Conservation (phyloP, 2,329 filamentous ascomycete species). For the Pleomassaria siparia region DNA sequence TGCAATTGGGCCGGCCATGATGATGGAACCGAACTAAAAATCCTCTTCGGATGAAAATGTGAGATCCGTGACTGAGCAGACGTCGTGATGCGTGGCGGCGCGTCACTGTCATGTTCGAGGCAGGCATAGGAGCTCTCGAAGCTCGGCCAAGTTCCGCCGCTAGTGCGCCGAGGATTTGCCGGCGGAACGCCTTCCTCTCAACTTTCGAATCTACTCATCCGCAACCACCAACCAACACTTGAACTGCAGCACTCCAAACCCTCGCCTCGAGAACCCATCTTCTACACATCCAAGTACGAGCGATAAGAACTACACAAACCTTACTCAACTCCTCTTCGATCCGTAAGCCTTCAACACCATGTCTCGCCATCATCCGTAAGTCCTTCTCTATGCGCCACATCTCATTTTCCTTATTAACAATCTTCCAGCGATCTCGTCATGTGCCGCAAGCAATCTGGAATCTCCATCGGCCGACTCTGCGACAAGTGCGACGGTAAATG, state of each 20-base stretch:
- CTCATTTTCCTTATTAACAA: conserved; percentile 7
- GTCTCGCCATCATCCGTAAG: conserved; percentile 92
- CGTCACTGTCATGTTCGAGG: conserved; percentile 4
- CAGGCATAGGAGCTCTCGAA: neutral
- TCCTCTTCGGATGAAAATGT: neutral
- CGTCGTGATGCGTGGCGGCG: neutral
- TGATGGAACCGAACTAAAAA: neutral
- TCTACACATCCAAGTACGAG: neutral
- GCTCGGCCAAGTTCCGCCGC: neutral
- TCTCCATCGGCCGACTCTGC: conserved; percentile 96
- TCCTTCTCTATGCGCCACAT: conserved; percentile 20
- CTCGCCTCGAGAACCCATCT: neutral
- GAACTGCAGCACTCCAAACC: neutral
- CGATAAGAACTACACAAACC: too few species aligned
- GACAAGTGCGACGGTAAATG: conserved; percentile 99
- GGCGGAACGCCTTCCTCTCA: neutral
- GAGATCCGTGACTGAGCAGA: neutral
- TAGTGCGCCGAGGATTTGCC: neutral
- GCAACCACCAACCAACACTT: neutral
- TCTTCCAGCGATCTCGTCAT: conserved; percentile 83
- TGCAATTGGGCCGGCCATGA: conserved; percentile 49
- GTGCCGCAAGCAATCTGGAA: conserved; percentile 98
- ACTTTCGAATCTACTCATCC: neutral
- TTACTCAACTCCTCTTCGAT: too few species aligned
- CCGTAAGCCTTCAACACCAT: conserved; percentile 50